Evolutionary conservation across 116 monocot species (phyloP).

Genomic region (Dioscorea cayenensis): DNA sequence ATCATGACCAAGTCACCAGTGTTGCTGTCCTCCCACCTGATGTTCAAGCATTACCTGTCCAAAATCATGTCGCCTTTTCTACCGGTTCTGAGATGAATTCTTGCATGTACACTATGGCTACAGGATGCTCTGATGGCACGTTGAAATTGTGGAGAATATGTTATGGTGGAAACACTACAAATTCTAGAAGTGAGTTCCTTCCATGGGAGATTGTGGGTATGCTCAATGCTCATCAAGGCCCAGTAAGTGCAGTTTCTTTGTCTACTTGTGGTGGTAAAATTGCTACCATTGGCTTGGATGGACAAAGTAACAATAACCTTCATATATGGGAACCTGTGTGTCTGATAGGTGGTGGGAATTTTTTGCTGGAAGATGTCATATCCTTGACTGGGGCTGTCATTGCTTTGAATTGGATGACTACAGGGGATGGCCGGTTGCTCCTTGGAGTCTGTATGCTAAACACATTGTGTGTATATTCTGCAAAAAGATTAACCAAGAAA

Average conservation of each 20-base stretch:
- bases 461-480: slow-evolving; percentile 66
- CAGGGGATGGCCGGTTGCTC: slow-evolving; percentile 77
- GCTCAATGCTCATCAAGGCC: slow-evolving; percentile 62
- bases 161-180: slow-evolving; percentile 6
- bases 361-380: slow-evolving; percentile 74
- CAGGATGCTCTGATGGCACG: slow-evolving; percentile 72
- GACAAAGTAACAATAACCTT: slow-evolving; percentile 28
- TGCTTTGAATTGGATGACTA: slow-evolving; percentile 52
- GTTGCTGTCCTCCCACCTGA: slow-evolving; percentile 35
- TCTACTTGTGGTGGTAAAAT: slow-evolving; percentile 68
- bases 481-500: slow-evolving; percentile 33
- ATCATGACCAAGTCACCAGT: slow-evolving; percentile 34
- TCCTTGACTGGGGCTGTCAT: slow-evolving; percentile 34
- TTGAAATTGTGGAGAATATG: slow-evolving; percentile 79
- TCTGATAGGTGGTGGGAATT: slow-evolving; percentile 52
- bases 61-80: slow-evolving; percentile 14
- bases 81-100: slow-evolving; percentile 6
- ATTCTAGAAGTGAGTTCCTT: slow-evolving; percentile 23
- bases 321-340: slow-evolving; percentile 73
- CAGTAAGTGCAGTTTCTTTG: slow-evolving; percentile 51
- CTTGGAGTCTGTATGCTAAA: slow-evolving; percentile 72
- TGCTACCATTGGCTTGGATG: slow-evolving; percentile 42
- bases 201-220: slow-evolving; percentile 78
- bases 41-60: slow-evolving; percentile 20
- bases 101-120: slow-evolving; percentile 57